A percentile compares a stretch with the other conserved stretches of the same genome.
Evolutionary conservation across 139 green algal genomes (phyloP).

Genomic region (Chlorella vulgaris): DNA sequence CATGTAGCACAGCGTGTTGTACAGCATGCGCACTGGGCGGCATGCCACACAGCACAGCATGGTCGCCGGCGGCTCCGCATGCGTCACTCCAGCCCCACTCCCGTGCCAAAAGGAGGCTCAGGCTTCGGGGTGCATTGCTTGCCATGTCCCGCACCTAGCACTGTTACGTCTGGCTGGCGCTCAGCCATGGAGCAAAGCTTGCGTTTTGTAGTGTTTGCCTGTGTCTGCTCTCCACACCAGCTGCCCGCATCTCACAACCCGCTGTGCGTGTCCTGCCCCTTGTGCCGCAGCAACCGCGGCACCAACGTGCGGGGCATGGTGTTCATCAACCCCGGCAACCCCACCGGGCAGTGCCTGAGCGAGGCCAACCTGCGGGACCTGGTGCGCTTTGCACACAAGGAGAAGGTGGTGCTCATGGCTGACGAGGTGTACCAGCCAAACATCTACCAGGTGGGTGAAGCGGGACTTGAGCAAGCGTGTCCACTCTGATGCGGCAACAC

Average conservation of each 20-base stretch:
- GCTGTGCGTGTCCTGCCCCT: not conserved
- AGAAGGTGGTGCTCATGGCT: constrained; percentile 89
- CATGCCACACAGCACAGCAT: too few relatives aligned
- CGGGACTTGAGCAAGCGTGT: too few relatives aligned
- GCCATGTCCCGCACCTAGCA: too few relatives aligned
- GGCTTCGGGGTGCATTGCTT: too few relatives aligned
- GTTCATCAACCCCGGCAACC: constrained; percentile 98
- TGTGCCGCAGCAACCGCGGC: constrained; percentile 33
- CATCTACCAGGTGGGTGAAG: constrained; percentile 66
- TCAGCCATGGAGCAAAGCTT: too few relatives aligned
- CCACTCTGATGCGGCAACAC: too few relatives aligned
- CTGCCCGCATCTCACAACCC: not conserved
- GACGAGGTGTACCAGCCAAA: constrained; percentile 97
- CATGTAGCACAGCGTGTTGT: not conserved
- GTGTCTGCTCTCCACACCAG: not conserved
- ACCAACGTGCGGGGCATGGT: constrained; percentile 76
- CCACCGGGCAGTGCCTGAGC: constrained; percentile 87
- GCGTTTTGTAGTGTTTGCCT: too few relatives aligned
- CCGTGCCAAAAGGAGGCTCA: too few relatives aligned
- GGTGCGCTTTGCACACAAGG: constrained; percentile 76
- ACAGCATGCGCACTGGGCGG: not conserved
- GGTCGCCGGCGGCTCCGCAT: too few relatives aligned
- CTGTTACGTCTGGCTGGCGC: too few relatives aligned
- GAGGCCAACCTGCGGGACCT: constrained; percentile 87
- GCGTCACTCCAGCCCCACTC: too few relatives aligned